These are phyloP conservation scores for Myxozyma kluyveri DNA, from an alignment of 805 yeast species.

Conservation along the genomic window DNA sequence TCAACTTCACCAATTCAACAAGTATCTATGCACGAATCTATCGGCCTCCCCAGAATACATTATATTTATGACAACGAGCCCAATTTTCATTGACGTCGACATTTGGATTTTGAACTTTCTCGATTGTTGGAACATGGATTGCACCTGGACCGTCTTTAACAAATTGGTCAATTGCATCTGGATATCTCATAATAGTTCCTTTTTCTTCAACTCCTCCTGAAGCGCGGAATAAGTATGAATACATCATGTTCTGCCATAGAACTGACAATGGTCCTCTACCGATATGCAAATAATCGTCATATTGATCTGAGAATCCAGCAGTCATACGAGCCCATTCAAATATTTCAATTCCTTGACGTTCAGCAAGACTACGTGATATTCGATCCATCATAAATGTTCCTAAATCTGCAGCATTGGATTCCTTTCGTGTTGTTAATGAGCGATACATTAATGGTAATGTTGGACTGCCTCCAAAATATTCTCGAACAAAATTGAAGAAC, in stretches of 20 bases:
- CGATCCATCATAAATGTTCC: constrained; percentile 21
- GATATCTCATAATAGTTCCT: constrained; percentile 4
- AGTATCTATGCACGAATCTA: too few species aligned
- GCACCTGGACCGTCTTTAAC: constrained; percentile 6
- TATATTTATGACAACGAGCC: constrained; percentile 14
- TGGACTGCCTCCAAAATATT: constrained; percentile 11
- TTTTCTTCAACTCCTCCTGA: constrained; percentile 12
- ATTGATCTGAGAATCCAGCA: constrained; percentile 18
- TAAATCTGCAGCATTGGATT: constrained; percentile 15
- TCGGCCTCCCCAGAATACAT: constrained; percentile 20
- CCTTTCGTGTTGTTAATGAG: constrained; percentile 18
- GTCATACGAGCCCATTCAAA: constrained; percentile 24
- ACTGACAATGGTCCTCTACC: constrained; percentile 14
- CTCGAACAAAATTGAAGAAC: constrained; percentile 10
- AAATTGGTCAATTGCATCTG: constrained; percentile 6
- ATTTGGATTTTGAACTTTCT: constrained; percentile 1
- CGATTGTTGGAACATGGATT: constrained; percentile 4
- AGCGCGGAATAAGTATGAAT: constrained; percentile 20
- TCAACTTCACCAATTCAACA: too few species aligned
- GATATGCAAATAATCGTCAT: constrained; percentile 18
- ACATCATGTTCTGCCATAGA: constrained; percentile 20
- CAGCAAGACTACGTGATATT: constrained; percentile 17
- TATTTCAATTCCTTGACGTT: constrained; percentile 15
- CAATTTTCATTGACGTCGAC: constrained; percentile 2
- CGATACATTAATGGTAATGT: constrained; percentile 24